Evolutionary conservation across 2,329 filamentous ascomycete species (phyloP).

Genomic region (Gnomoniopsis sp.): DNA sequence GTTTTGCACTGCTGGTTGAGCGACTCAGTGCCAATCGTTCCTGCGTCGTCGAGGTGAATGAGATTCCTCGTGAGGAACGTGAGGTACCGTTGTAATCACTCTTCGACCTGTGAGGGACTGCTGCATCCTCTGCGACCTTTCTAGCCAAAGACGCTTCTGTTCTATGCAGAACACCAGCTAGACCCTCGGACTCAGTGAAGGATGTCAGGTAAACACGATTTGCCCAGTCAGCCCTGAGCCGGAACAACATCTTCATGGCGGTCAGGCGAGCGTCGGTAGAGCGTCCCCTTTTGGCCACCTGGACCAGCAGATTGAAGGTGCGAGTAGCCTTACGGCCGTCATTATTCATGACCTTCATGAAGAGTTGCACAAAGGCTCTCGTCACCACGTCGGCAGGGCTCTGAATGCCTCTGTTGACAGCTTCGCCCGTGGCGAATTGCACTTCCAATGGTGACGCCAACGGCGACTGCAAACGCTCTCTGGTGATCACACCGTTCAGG

Average conservation of each 20-base stretch:
- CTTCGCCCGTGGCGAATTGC: conserved; percentile 25
- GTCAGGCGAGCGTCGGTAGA: conserved; percentile 67
- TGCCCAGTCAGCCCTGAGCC: conserved; percentile 77
- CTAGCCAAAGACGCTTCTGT: conserved; percentile 51
- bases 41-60: conserved; percentile 40
- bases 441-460: conserved; percentile 27
- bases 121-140: conserved; percentile 50
- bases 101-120: conserved; percentile 42
- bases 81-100: conserved; percentile 38
- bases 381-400: conserved; percentile 70
- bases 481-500: conserved; percentile 47
- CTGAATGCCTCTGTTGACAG: conserved; percentile 29
- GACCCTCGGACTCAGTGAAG: conserved; percentile 66
- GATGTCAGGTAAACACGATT: conserved; percentile 70
- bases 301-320: conserved; percentile 61
- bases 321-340: conserved; percentile 62
- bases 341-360: conserved; percentile 67
- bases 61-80: conserved; percentile 49
- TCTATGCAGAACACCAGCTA: conserved; percentile 70
- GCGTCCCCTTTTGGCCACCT: conserved; percentile 56
- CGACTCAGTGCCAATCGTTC: conserved; percentile 41
- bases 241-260: conserved; percentile 75
- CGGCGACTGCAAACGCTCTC: conserved; percentile 44
- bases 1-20: conserved; percentile 38
- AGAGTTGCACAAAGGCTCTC: conserved; percentile 70